phyloP scores from a whole-genome alignment of 2,329 filamentous ascomycete species.

The Didymella keratinophila region DNA sequence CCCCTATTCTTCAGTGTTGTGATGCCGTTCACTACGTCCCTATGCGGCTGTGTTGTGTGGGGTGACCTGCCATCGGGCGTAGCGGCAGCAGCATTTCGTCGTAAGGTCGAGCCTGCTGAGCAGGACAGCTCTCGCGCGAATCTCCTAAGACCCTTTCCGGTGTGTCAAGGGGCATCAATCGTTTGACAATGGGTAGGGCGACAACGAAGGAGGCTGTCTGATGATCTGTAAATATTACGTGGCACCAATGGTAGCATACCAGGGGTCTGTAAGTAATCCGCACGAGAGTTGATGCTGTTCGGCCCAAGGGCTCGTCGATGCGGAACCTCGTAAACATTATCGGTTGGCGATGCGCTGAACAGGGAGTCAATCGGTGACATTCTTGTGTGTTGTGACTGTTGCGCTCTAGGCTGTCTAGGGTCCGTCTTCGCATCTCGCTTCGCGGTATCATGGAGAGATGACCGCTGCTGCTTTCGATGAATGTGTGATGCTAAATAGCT shows the following conservation, averaged over 20 bases:
- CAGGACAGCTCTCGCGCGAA: constrained; percentile 10
- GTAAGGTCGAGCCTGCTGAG: constrained; percentile 13
- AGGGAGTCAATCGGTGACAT: not conserved
- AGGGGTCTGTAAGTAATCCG: constrained; percentile 15
- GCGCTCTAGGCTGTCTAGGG: constrained; percentile 18
- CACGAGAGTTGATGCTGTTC: constrained; percentile 13
- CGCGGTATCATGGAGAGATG: constrained; percentile 4
- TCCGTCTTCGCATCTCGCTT: constrained; percentile 12
- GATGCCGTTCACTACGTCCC: constrained; percentile 9
- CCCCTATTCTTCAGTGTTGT: not conserved
- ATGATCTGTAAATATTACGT: constrained; percentile 18
- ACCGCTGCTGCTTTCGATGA: too few species aligned
- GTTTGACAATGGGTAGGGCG: constrained; percentile 2
- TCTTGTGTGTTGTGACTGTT: not conserved
- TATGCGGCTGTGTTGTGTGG: constrained; percentile 13
- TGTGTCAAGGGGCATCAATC: constrained; percentile 7
- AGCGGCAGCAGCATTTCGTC: constrained; percentile 14
- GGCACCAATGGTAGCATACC: constrained; percentile 17
- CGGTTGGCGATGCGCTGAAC: constrained; percentile 10
- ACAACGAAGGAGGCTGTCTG: constrained; percentile 20
- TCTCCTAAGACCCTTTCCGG: constrained; percentile 34
- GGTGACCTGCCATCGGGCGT: constrained; percentile 17
- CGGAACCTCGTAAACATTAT: constrained; percentile 24
- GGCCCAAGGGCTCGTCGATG: constrained; percentile 14
- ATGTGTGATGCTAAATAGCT: too few species aligned